These are phyloP conservation scores for Circinella minor DNA, from an alignment of 371 early-diverging fungal species.

Conservation along the genomic window DNA sequence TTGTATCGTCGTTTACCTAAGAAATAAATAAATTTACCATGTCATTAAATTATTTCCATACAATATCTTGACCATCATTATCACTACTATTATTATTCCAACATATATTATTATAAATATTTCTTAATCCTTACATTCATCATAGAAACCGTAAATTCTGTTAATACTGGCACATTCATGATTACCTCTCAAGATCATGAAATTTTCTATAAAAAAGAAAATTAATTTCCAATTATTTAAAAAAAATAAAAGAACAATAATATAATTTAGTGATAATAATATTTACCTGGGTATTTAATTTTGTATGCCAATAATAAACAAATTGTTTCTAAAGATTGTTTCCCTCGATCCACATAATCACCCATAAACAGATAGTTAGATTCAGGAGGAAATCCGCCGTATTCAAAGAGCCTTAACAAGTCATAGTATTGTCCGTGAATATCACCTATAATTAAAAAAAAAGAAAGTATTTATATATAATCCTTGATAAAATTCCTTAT, in stretches of 20 bases:
- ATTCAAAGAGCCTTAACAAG: constrained; percentile 86
- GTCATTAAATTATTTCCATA: too few species aligned
- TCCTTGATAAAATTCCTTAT: not conserved
- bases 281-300: constrained; percentile 76
- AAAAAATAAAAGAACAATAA: not conserved
- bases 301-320: constrained; percentile 92
- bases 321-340: constrained; percentile 94
- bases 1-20: constrained; percentile 89
- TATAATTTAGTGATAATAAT: not conserved
- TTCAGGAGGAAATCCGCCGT: constrained; percentile 83
- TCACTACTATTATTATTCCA: too few species aligned
- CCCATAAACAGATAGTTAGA: constrained; percentile 94
- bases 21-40: not conserved
- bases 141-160: constrained; percentile 98
- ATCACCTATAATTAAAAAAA: constrained; percentile 54
- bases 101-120: too few species aligned
- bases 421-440: constrained; percentile 97
- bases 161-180: constrained; percentile 97
- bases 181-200: constrained; percentile 95
- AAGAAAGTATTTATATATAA: too few species aligned
- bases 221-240: not conserved
- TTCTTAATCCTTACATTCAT: constrained; percentile 80
- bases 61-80: too few species aligned
- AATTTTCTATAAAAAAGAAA: constrained; percentile 67
- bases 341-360: constrained; percentile 98